Conservation (phyloP, 2,329 filamentous ascomycete species). For the Epichloe sylvatica region DNA sequence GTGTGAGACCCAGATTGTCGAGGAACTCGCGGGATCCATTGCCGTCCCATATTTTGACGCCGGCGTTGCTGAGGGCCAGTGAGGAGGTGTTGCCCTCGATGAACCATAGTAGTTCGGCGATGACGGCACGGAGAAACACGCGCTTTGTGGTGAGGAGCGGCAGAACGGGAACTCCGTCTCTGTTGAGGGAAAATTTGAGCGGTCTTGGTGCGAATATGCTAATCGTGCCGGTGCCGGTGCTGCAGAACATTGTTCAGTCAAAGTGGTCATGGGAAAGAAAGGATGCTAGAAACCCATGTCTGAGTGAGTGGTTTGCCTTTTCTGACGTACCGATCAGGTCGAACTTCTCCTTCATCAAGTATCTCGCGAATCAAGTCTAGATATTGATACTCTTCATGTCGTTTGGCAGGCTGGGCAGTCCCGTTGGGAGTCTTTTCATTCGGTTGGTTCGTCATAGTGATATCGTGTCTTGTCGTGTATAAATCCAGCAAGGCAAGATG, state of each 20-base stretch:
- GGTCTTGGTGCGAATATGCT: constrained; percentile 79
- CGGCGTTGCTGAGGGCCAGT: constrained; percentile 56
- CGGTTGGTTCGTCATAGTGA: constrained; percentile 1
- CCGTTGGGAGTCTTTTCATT: not conserved
- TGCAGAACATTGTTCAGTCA: constrained; percentile 18
- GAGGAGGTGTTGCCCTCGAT: constrained; percentile 74
- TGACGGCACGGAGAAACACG: constrained; percentile 79
- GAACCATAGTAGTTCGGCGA: constrained; percentile 95
- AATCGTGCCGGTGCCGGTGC: constrained; percentile 85
- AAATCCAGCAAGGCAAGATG: not conserved
- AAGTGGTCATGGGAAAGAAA: not conserved
- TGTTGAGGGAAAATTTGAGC: constrained; percentile 72
- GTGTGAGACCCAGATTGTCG: constrained; percentile 65
- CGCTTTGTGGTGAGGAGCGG: constrained; percentile 95
- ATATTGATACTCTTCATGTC: constrained; percentile 87
- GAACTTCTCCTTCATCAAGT: constrained; percentile 67
- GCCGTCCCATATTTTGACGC: constrained; percentile 96
- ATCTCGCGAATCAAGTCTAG: constrained; percentile 80
- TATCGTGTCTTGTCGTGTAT: not conserved
- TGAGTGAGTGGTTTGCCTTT: not conserved
- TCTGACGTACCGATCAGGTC: constrained; percentile 58
- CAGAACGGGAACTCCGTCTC: constrained; percentile 49
- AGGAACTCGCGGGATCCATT: constrained; percentile 87
- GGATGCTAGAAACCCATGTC: not conserved
- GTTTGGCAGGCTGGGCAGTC: not conserved